phyloP scores from a whole-genome alignment of 2,329 filamentous ascomycete species.

The Raffaelea deltoideospora region DNA sequence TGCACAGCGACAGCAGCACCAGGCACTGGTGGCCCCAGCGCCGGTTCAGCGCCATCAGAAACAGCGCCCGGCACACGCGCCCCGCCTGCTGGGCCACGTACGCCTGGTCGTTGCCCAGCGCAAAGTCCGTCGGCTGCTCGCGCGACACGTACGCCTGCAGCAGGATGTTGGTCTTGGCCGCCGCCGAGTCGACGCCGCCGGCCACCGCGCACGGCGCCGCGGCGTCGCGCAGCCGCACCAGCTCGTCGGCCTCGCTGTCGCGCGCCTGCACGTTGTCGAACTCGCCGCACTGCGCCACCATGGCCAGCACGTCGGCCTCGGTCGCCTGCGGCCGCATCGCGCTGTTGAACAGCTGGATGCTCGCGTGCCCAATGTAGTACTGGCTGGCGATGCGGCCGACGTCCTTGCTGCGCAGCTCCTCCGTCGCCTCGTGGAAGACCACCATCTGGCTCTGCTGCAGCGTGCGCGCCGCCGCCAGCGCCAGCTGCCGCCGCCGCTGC shows the following conservation, averaged over 20 bases:
- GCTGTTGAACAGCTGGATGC: conserved; percentile 88
- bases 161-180: conserved; percentile 90
- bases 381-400: conserved; percentile 94
- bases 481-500: conserved; percentile 67
- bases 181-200: conserved; percentile 53
- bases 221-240: conserved; percentile 58
- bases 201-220: conserved; percentile 66
- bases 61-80: conserved; percentile 83
- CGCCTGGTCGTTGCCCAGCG: conserved; percentile 76
- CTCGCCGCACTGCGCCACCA: conserved; percentile 96
- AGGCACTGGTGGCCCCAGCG: conserved; percentile 93
- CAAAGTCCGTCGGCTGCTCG: conserved; percentile 81
- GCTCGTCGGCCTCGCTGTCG: conserved; percentile 78
- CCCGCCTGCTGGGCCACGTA: conserved; percentile 94
- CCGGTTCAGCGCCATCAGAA: conserved; percentile 93
- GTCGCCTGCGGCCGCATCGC: conserved; percentile 79
- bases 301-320: conserved; percentile 84
- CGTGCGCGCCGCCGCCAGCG: conserved; percentile 75
- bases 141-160: conserved; percentile 89
- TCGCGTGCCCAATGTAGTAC: conserved; percentile 87
- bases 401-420: conserved; percentile 86
- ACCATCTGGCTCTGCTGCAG: conserved; percentile 96
- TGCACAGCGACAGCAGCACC: conserved; percentile 79
- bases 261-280: conserved; percentile 94
- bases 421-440: conserved; percentile 89